Evolutionary conservation across 2,329 filamentous ascomycete genomes (phyloP).

Genomic region (Fusarium udum): DNA sequence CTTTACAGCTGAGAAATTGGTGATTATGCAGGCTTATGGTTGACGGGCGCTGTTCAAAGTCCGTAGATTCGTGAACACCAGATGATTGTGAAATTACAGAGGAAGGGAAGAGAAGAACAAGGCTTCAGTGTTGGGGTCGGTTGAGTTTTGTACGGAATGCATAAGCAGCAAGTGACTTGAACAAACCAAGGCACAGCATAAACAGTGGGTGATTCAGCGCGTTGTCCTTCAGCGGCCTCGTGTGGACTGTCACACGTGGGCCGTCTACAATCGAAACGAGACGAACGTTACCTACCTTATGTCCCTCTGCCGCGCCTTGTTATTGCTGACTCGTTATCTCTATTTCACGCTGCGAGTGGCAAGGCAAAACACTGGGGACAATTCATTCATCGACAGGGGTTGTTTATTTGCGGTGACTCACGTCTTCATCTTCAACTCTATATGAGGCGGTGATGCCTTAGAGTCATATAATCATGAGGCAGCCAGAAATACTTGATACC

Average conservation of each 20-base stretch:
- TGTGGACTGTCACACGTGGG: slow-evolving; percentile 34
- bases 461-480: slow-evolving; percentile 14
- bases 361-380: slow-evolving; percentile 26
- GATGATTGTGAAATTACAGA: neutral
- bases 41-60: neutral
- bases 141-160: slow-evolving; percentile 26
- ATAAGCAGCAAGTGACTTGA: slow-evolving; percentile 12
- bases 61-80: neutral
- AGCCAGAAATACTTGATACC: neutral
- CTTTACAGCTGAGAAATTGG: neutral
- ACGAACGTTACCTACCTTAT: neutral
- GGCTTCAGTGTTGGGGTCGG: neutral
- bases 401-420: slow-evolving; percentile 27
- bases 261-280: neutral
- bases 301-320: slow-evolving; percentile 14
- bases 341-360: slow-evolving; percentile 29
- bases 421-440: slow-evolving; percentile 10
- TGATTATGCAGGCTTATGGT: neutral
- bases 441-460: slow-evolving; percentile 17
- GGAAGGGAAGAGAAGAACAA: slow-evolving; percentile 2
- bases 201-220: slow-evolving; percentile 6
- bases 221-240: slow-evolving; percentile 21
- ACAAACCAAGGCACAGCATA: slow-evolving; percentile 24
- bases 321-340: slow-evolving; percentile 9
- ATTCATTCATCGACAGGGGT: slow-evolving; percentile 21